These are phyloP conservation scores for Meira miltonrushii DNA, from an alignment of 1,284 basidiomycete species.

Conservation along the genomic window DNA sequence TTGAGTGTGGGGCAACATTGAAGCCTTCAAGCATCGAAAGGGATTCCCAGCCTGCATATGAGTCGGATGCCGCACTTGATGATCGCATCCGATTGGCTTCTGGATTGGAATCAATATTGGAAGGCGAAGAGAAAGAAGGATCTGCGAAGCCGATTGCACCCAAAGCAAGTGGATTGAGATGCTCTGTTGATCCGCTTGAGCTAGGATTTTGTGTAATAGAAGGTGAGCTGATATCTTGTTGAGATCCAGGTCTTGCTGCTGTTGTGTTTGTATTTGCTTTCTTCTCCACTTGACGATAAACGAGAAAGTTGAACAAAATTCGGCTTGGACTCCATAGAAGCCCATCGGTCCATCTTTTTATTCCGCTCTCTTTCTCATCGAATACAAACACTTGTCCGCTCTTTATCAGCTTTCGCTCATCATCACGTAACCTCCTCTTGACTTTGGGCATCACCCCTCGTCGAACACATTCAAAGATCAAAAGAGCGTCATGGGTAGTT, in stretches of 20 bases:
- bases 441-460: conserved; percentile 85
- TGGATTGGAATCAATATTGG: not conserved
- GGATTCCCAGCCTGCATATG: not conserved
- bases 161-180: conserved; percentile 8
- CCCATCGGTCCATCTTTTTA: conserved; percentile 98
- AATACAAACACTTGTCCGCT: conserved; percentile 95
- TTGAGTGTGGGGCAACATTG: no score
- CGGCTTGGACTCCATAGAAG: conserved; percentile 84
- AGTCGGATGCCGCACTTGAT: conserved; percentile 2
- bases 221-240: conserved; percentile 13
- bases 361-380: conserved; percentile 92
- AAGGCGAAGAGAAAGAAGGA: not conserved
- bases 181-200: not conserved
- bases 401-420: conserved; percentile 80
- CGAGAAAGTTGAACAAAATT: conserved; percentile 88
- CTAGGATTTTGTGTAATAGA: not conserved
- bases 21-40: not conserved
- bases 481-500: conserved; percentile 86
- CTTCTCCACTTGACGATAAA: conserved; percentile 46
- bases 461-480: conserved; percentile 89
- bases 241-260: conserved; percentile 19
- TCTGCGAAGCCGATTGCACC: conserved; percentile 1
- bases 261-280: conserved; percentile 17
- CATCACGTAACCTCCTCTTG: conserved; percentile 85
- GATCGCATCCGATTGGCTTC: conserved; percentile 8